These are phyloP conservation scores for Microthlaspi erraticum DNA, from an alignment of 345 rosid genomes.

Conservation along the genomic window DNA sequence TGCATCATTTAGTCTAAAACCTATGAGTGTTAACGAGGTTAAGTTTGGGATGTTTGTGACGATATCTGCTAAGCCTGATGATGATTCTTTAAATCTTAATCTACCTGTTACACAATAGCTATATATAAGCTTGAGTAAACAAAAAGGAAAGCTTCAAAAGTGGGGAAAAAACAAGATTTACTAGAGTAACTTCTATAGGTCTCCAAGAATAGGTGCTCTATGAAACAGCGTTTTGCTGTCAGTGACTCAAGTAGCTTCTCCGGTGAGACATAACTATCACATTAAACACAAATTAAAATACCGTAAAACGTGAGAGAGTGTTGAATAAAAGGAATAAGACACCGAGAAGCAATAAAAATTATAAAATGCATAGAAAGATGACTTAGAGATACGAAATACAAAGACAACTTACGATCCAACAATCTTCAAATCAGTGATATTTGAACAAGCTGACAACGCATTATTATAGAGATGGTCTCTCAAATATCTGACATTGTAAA, in stretches of 20 bases:
- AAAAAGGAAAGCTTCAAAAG: conserved; percentile 26
- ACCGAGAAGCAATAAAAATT: too few relatives aligned
- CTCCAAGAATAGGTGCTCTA: conserved; percentile 79
- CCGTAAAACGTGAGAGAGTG: conserved; percentile 10
- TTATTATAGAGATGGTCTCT: neutral
- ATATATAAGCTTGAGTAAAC: conserved; percentile 24
- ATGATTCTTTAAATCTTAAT: neutral
- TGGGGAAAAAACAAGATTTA: conserved; percentile 30
- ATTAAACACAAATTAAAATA: conserved; percentile 5
- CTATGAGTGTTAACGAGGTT: conserved; percentile 78
- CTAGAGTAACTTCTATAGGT: conserved; percentile 57
- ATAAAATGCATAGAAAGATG: neutral
- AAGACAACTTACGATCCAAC: conserved; percentile 75
- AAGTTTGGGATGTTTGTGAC: conserved; percentile 74
- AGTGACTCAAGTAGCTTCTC: conserved; percentile 68
- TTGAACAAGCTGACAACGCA: conserved; percentile 66
- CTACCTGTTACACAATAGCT: conserved; percentile 27
- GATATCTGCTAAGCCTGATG: conserved; percentile 59
- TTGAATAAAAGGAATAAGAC: neutral
- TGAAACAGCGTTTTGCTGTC: conserved; percentile 60
- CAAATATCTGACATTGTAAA: conserved; percentile 60
- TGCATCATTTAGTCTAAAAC: conserved; percentile 73
- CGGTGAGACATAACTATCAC: conserved; percentile 54
- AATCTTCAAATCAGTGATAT: conserved; percentile 72
- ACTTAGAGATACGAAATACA: too few relatives aligned